Evolutionary conservation across 352 stramenopile genomes (phyloP).

Genomic region (Globisporangium solare): DNA sequence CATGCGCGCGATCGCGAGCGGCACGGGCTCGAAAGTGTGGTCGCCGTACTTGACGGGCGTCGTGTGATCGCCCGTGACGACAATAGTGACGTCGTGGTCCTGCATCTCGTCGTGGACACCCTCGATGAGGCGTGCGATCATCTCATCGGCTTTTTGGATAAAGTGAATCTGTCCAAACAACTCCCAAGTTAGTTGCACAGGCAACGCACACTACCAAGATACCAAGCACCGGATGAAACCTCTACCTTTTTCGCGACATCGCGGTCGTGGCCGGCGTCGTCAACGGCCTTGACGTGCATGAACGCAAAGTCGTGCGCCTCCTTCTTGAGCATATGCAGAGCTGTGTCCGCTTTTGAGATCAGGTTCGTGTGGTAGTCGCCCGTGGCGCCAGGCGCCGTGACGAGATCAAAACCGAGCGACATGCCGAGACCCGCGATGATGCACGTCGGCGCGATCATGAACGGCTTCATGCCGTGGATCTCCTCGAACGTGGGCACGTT

Average conservation of each 20-base stretch:
- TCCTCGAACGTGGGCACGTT: constrained; percentile 78
- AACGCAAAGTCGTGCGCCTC: constrained; percentile 73
- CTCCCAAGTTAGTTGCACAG: neutral
- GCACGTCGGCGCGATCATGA: constrained; percentile 88
- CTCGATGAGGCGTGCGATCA: constrained; percentile 59
- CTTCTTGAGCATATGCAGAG: constrained; percentile 37
- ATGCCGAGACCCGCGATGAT: constrained; percentile 86
- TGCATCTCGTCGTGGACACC: constrained; percentile 39
- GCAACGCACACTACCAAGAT: neutral
- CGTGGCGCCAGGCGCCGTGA: constrained; percentile 63
- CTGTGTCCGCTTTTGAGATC: constrained; percentile 71
- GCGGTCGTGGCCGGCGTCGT: constrained; percentile 83
- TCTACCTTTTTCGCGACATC: constrained; percentile 78
- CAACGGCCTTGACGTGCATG: constrained; percentile 83
- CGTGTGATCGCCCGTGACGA: constrained; percentile 86
- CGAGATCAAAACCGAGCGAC: constrained; percentile 78
- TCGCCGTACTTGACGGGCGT: constrained; percentile 84
- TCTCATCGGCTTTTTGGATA: constrained; percentile 80
- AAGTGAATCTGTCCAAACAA: constrained; percentile 51
- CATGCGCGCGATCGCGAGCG: constrained; percentile 67
- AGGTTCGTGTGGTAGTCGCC: constrained; percentile 86
- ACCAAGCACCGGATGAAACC: neutral
- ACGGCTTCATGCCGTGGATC: constrained; percentile 73
- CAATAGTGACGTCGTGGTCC: constrained; percentile 60
- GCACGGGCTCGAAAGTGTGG: constrained; percentile 85